phyloP scores from a whole-genome alignment of 345 rosid species.

The Eucalyptus brandiana region DNA sequence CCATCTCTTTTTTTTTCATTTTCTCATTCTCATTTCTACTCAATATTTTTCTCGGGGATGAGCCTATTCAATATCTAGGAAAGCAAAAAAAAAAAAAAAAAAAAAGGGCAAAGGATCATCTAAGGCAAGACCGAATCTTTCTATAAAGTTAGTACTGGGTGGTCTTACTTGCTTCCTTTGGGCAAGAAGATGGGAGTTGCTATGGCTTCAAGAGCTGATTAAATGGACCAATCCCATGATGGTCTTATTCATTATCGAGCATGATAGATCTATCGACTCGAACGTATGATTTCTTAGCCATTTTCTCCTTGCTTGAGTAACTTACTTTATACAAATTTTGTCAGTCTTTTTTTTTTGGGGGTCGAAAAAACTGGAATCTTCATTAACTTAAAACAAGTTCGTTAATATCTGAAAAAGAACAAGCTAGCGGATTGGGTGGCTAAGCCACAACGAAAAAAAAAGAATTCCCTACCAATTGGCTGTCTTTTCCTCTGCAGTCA shows the following conservation, averaged over 20 bases:
- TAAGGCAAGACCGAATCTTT: not conserved
- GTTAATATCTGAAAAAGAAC: too few relatives aligned
- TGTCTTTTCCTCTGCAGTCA: too few relatives aligned
- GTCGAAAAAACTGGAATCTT: accelerated
- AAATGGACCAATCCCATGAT: not conserved
- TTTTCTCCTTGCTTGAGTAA: not conserved
- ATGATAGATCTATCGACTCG: not conserved
- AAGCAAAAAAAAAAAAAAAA: not conserved
- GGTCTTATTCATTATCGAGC: not conserved
- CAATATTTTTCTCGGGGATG: not conserved
- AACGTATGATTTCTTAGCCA: not conserved
- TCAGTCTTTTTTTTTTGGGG: not conserved
- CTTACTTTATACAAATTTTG: not conserved
- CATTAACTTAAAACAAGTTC: too few relatives aligned
- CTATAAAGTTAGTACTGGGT: not conserved
- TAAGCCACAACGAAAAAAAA: too few relatives aligned
- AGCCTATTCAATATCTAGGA: not conserved
- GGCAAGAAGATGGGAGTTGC: too few relatives aligned
- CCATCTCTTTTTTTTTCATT: not conserved
- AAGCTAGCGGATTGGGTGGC: too few relatives aligned
- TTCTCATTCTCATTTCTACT: not conserved
- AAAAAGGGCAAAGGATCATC: not conserved
- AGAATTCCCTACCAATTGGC: too few relatives aligned
- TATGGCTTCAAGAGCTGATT: not conserved
- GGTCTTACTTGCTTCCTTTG: not conserved